Percentiles rank a stretch among this genome's conserved stretches.
These are phyloP conservation scores for Hermanozyma aechmeae DNA, from an alignment of 805 yeast genomes.

Conservation along the genomic window DNA sequence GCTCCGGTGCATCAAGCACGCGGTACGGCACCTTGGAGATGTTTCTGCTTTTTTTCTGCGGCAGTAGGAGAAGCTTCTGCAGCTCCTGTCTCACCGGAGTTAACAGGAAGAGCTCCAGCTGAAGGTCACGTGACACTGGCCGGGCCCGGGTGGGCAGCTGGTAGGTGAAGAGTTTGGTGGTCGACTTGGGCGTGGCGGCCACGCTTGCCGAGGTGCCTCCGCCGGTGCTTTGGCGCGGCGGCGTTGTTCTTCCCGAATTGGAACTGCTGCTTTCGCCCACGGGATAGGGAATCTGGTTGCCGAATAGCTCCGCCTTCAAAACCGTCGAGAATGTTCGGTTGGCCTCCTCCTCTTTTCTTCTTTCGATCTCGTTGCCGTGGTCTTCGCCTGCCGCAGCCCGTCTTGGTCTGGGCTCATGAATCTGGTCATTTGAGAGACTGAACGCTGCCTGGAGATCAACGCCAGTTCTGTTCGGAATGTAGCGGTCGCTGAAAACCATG, in stretches of 20 bases:
- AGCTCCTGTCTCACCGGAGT: conserved; percentile 88
- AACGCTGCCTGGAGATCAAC: conserved; percentile 83
- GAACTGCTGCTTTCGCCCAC: conserved; percentile 17
- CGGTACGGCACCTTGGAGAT: conserved; percentile 85
- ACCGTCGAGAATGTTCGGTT: conserved; percentile 81
- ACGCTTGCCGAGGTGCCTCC: conserved; percentile 8
- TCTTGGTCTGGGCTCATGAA: conserved; percentile 32
- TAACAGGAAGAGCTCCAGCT: conserved; percentile 67
- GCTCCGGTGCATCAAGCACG: conserved; percentile 91
- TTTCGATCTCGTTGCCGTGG: conserved; percentile 54
- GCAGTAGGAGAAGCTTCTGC: conserved; percentile 69
- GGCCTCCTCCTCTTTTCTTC: conserved; percentile 69
- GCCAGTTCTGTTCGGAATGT: conserved; percentile 81
- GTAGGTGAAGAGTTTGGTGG: conserved; percentile 62
- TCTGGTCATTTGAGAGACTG: conserved; percentile 34
- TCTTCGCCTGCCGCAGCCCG: conserved; percentile 9
- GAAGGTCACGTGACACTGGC: conserved; percentile 55
- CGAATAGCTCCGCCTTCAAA: conserved; percentile 83
- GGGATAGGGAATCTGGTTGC: conserved; percentile 64
- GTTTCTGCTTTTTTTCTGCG: conserved; percentile 67
- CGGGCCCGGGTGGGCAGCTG: conserved; percentile 61
- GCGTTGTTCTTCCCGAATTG: conserved; percentile 11
- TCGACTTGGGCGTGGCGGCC: conserved; percentile 29
- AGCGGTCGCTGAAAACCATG: conserved; percentile 68
- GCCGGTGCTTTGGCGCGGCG: conserved; percentile 10